Percentiles rank a stretch among this genome's conserved stretches.
These are phyloP conservation scores for Aspergillus ostianus DNA, from an alignment of 495 filamentous ascomycete genomes.

Conservation along the genomic window DNA sequence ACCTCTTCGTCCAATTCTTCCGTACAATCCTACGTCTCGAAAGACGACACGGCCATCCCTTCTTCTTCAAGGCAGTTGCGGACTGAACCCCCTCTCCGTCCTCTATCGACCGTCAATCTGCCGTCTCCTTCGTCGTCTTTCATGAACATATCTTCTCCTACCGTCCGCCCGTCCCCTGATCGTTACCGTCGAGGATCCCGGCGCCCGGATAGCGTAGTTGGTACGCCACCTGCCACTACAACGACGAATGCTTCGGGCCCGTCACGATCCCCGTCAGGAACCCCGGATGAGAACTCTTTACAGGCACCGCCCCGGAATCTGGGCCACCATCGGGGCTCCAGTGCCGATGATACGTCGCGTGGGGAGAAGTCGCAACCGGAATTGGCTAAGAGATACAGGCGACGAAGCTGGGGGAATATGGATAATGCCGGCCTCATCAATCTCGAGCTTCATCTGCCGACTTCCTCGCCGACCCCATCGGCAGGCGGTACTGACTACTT, in stretches of 20 bases:
- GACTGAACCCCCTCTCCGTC: conserved; percentile 43
- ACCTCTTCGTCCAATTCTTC: conserved; percentile 52
- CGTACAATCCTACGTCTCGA: conserved; percentile 40
- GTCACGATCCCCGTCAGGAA: conserved; percentile 9
- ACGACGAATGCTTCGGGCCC: conserved; percentile 21
- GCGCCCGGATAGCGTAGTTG: conserved; percentile 44
- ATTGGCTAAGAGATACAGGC: conserved; percentile 70
- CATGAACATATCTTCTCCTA: conserved; percentile 44
- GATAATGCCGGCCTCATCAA: conserved; percentile 54
- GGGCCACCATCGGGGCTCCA: conserved; percentile 43
- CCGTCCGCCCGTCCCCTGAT: conserved; percentile 62
- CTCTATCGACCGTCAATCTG: conserved; percentile 51
- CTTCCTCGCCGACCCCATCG: conserved; percentile 26
- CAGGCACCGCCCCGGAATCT: conserved; percentile 15
- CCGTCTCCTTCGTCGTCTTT: conserved; percentile 39
- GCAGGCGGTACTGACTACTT: conserved; percentile 36
- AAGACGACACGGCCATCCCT: conserved; percentile 49
- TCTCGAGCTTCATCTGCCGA: conserved; percentile 38
- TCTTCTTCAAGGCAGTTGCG: conserved; percentile 40
- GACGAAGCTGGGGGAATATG: conserved; percentile 79
- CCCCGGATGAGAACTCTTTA: conserved; percentile 25
- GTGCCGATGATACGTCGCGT: conserved; percentile 53
- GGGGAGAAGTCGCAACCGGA: conserved; percentile 50
- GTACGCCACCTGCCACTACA: conserved; percentile 41
- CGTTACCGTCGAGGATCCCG: conserved; percentile 62